These are phyloP conservation scores for Adenanthera pavonina DNA, from an alignment of 306 rosid species.

Conservation along the genomic window DNA sequence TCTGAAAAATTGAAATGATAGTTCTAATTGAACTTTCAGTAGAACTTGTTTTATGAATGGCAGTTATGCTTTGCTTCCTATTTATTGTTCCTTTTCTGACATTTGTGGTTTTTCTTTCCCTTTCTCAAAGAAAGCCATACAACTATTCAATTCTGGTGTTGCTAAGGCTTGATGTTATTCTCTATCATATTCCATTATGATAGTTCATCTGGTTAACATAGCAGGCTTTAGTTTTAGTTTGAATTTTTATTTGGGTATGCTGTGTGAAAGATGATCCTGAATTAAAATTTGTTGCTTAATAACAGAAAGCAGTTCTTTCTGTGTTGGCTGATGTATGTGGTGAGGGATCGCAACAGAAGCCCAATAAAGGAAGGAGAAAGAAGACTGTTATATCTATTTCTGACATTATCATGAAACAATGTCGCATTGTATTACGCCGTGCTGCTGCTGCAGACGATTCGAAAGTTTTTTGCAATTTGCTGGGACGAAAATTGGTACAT, in stretches of 20 bases:
- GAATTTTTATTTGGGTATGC: slow-evolving; percentile 16
- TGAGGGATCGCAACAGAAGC: slow-evolving; percentile 56
- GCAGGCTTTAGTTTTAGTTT: slow-evolving; percentile 12
- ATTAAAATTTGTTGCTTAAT: slow-evolving; percentile 47
- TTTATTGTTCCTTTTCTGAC: slow-evolving; percentile 9
- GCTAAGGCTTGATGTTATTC: slow-evolving; percentile 21
- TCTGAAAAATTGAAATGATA: neutral
- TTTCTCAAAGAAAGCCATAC: neutral
- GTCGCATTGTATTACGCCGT: slow-evolving; percentile 87
- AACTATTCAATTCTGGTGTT: neutral
- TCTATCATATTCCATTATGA: slow-evolving; percentile 27
- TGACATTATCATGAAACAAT: slow-evolving; percentile 84
- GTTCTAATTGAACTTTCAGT: neutral
- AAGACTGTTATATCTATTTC: slow-evolving; percentile 66
- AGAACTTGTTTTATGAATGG: neutral
- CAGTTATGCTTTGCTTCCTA: neutral
- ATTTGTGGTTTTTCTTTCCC: neutral
- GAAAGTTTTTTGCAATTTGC: slow-evolving; percentile 91
- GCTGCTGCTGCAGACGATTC: slow-evolving; percentile 90
- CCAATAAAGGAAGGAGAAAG: slow-evolving; percentile 65
- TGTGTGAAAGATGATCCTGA: slow-evolving; percentile 36
- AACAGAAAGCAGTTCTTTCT: slow-evolving; percentile 98
- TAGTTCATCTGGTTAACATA: slow-evolving; percentile 30
- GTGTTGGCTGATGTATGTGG: slow-evolving; percentile 67
- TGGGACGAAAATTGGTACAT: slow-evolving; percentile 83